Conservation (phyloP, 495 filamentous ascomycete species). For the Rusavskia elegans region DNA sequence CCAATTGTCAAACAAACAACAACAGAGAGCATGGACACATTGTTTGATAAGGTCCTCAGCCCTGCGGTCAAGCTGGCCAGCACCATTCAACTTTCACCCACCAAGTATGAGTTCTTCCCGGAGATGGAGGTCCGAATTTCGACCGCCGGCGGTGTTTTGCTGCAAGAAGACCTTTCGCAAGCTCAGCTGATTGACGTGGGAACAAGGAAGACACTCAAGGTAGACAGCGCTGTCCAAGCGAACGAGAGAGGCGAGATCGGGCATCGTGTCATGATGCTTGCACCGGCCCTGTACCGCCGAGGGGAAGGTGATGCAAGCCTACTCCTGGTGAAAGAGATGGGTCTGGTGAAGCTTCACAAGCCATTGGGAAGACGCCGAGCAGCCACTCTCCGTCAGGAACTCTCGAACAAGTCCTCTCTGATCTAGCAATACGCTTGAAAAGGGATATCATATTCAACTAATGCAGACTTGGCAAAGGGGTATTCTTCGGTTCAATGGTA, state of each 20-base stretch:
- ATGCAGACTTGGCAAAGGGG: too few species aligned
- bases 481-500: too few species aligned
- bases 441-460: too few species aligned
- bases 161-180: too few species aligned
- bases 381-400: neutral
- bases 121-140: too few species aligned
- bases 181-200: conserved; percentile 1
- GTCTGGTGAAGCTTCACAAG: neutral
- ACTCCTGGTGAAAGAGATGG: neutral
- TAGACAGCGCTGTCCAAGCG: neutral
- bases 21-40: neutral
- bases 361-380: conserved; percentile 2
- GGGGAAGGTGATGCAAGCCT: neutral
- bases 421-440: too few species aligned
- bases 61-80: conserved; percentile 3
- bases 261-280: neutral
- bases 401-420: too few species aligned
- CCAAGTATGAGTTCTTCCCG: neutral
- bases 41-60: neutral
- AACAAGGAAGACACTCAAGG: conserved; percentile 1
- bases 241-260: conserved; percentile 1
- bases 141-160: too few species aligned
- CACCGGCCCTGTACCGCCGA: conserved; percentile 1
- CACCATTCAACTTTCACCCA: conserved; percentile 3
- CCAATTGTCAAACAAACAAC: neutral